Base-by-base conservation (phyloP, 2,329 filamentous ascomycete genomes). In the Ampelomyces quisqualis region DNA sequence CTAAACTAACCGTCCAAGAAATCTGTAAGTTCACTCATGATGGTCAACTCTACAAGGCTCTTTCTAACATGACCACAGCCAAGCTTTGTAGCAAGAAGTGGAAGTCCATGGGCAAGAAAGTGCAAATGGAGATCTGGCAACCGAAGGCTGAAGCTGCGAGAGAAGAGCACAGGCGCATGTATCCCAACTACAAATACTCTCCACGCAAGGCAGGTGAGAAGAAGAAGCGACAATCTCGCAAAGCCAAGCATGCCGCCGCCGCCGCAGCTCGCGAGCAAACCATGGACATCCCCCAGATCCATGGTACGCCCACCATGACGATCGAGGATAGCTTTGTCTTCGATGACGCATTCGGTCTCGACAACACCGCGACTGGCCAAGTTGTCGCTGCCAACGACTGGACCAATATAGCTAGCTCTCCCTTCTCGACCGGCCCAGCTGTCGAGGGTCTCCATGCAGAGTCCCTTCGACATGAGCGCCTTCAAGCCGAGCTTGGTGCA, bases 201-300 rank as follows among this genome's bases (percentile, higher is more conserved):
- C 58, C 58, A 42, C 46, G 58, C 5, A 58, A 56, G 47, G 51
- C 56, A 18, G 55, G 56, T 26, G 30, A 58, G 48, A 61, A 58
- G 39, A 58, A 58, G 49, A 60, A 58, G 47, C 53, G 58, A 26
- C 56, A 55, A 32, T 56, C 56, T 28, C 54, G 55, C 30, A 60
- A 61, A 40, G 37, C 45, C 26, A 49, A 47, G 37, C 42, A 37
- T 34, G 49, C 49, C 30, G 39, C 49, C 30, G 39, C 49, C 3
- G 36, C 44, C 15, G 47, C 45, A 20, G 22, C 44, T 38, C 38
- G 24, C 15, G n/a, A n/a, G n/a, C n/a, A n/a, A n/a, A n/a, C n/a
- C n/a, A 29, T 34, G 6, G 23, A 21, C 5, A 34, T 19, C 15
- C 19, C 31, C 15, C 10, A 33, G 30, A 22, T n/a, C n/a, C n/a